Base-by-base conservation (phyloP, 371 early-diverging fungal genomes). In the Blakeslea trispora region DNA sequence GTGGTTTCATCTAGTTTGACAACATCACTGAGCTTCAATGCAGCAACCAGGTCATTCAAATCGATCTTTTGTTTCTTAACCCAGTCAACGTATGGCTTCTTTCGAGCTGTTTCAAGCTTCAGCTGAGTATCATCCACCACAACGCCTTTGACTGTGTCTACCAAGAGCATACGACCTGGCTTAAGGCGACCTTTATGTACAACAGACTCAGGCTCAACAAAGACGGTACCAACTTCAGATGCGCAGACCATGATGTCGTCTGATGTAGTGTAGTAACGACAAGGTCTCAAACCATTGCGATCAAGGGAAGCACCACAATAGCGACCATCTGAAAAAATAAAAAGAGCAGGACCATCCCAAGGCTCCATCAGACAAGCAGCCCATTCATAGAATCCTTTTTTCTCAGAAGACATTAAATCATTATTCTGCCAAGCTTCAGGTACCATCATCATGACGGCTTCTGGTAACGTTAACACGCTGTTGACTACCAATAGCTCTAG, bases 401-500 rank as follows among this genome's bases (percentile, higher is more conserved):
- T 90, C 50, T 92, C 91, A 5, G 92, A 86, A 24, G 86, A 88
- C 90, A 94, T 92, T 55, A 74, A 66, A 23, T 81, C 77, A 70
- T 92, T 90, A 70, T 91, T 92, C 71, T 96, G 93, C 96, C 96
- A 96, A 10, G 98, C 98, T 71, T 97, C 97, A 31, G 98, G 98
- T 64, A 96, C 85, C 95, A 98, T 95, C 75, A 94, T 82, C 95
- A 97, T 97, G 57, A 97, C 89, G 23, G 94, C 95, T 69, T 98
- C 96, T 41, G 97, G 95, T 50, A 98, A 74, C 13, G 92, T 84
- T 64, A 97, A 72, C 34, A 86, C 91, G 49, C 94, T 93, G 65
- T 93, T 94, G 68, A 93, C 86, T 22, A 95, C 87, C 24, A 97
- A 80, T 39, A 97, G 73, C 71, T 98, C 98, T 11, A 96, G 82